A percentile compares a stretch with the other conserved stretches of the same genome.
Evolutionary conservation across 805 yeast genomes (phyloP).

Genomic region (Zygoascus tannicola): DNA sequence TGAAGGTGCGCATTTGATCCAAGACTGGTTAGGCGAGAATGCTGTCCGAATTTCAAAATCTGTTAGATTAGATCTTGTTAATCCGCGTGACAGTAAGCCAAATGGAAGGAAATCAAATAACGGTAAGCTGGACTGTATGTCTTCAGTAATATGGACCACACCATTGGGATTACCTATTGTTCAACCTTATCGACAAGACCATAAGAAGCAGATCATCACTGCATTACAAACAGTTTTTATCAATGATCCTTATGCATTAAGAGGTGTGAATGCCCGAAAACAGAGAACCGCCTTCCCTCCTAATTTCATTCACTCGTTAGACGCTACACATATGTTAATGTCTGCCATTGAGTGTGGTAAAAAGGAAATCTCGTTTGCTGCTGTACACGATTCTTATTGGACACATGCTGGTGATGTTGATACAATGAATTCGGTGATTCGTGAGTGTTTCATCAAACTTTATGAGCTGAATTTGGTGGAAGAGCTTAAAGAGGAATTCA

Average conservation of each 20-base stretch:
- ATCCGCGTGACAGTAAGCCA: slow-evolving; percentile 15
- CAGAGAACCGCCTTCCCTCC: slow-evolving; percentile 95
- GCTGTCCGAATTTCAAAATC: slow-evolving; percentile 76
- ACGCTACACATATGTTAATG: slow-evolving; percentile 93
- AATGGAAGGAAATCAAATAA: slow-evolving; percentile 28
- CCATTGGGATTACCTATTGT: slow-evolving; percentile 94
- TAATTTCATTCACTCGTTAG: slow-evolving; percentile 86
- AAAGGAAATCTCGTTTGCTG: slow-evolving; percentile 63
- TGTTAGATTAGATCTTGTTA: slow-evolving; percentile 49
- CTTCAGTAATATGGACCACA: slow-evolving; percentile 95
- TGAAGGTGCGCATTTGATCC: slow-evolving; percentile 87
- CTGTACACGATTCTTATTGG: slow-evolving; percentile 98
- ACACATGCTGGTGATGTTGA: slow-evolving; percentile 86
- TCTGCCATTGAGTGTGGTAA: slow-evolving; percentile 73
- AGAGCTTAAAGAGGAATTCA: slow-evolving; percentile 68
- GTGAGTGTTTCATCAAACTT: slow-evolving; percentile 70
- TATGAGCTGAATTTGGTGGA: slow-evolving; percentile 68
- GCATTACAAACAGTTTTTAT: slow-evolving; percentile 81
- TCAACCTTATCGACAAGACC: slow-evolving; percentile 80
- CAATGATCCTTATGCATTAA: slow-evolving; percentile 75
- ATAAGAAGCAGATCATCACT: slow-evolving; percentile 61
- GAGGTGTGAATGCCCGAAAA: slow-evolving; percentile 77
- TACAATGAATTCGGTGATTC: slow-evolving; percentile 54
- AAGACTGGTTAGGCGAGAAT: slow-evolving; percentile 89
- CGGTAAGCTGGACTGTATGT: slow-evolving; percentile 51